These are phyloP conservation scores for Pichia sp. DNA, from an alignment of 1,139 yeast genomes.

Conservation along the genomic window DNA sequence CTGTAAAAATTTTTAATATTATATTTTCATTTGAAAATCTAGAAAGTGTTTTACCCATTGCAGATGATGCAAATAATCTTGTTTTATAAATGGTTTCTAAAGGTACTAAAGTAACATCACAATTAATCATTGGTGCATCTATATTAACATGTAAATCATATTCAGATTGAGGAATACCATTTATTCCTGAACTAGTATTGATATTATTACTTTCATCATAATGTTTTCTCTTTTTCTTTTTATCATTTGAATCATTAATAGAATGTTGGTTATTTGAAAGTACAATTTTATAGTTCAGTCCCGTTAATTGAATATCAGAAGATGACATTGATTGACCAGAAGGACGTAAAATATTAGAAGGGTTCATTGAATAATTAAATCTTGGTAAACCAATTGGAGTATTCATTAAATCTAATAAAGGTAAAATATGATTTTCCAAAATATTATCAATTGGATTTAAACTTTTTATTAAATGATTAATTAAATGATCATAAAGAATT, in stretches of 20 bases:
- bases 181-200: not conserved
- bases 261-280: not conserved
- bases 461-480: slow-evolving; percentile 40
- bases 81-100: slow-evolving; percentile 68
- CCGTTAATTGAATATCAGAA: slow-evolving; percentile 25
- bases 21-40: slow-evolving; percentile 35
- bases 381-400: slow-evolving; percentile 95
- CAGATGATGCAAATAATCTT: slow-evolving; percentile 69
- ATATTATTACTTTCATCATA: slow-evolving; percentile 9
- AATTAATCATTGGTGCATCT: slow-evolving; percentile 87
- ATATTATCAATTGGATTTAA: slow-evolving; percentile 40
- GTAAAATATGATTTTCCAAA: slow-evolving; percentile 48
- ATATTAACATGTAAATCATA: slow-evolving; percentile 68
- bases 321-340: slow-evolving; percentile 54
- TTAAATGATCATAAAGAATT: slow-evolving; percentile 53
- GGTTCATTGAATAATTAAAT: slow-evolving; percentile 79
- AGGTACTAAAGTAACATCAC: slow-evolving; percentile 86
- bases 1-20: slow-evolving; percentile 19
- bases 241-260: slow-evolving; percentile 9
- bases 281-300: slow-evolving; percentile 26
- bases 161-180: slow-evolving; percentile 46
- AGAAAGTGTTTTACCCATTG: slow-evolving; percentile 68
- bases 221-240: slow-evolving; percentile 20
- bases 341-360: slow-evolving; percentile 67
- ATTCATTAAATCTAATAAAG: slow-evolving; percentile 66